Base-by-base conservation (phyloP, 2,329 filamentous ascomycete species). In the Pseudogymnoascus sp. region DNA sequence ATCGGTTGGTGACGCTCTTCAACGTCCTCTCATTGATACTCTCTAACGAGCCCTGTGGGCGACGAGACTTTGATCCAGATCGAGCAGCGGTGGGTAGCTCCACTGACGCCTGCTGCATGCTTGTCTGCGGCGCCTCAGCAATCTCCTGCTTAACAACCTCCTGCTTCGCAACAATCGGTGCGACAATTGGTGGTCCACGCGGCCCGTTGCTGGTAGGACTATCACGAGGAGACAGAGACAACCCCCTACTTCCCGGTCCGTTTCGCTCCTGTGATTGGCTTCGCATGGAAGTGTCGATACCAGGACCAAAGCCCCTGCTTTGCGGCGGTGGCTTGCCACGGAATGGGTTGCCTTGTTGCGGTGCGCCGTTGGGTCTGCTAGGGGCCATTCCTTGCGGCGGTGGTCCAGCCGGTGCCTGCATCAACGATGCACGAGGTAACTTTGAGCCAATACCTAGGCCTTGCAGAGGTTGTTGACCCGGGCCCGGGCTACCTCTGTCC, bases 11-110 rank as follows among this genome's bases (percentile, higher is more conserved):
- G 66, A 68, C 71, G 63, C 71, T 76, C 68, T 77, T 77, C 35
- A 83, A 71, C 1, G 75, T 73, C 3, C 80, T 78, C 65, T 90
- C 87, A 26, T 81, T 81, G 1, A 81, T 82, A 68, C 83, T 89
- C 66, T 94, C 90, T 10, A 89, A 77, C 0, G 88, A 88, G 29
- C 81, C 81, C 69, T 87, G 86, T 36, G 81, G 78, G 15, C 84
- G 80, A 44, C 83, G 81, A 26, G 82, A 75, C 60, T 75, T 77
- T 3, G 76, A 74, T 59, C 74, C 77, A n/a, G 79, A 77, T 31
- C 79, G 74, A 11, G 63, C 60, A 9, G 62, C 57, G 9, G 61
- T 21, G 4, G 44, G 44, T 3, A 54, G 29, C 44, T 54, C 44
- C 26, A 54, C 75, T 73, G 36, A 69, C 71, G 62, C 72, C 67